Evolutionary conservation across 352 stramenopile species (phyloP).

Genomic region (Globisporangium spinosum): DNA sequence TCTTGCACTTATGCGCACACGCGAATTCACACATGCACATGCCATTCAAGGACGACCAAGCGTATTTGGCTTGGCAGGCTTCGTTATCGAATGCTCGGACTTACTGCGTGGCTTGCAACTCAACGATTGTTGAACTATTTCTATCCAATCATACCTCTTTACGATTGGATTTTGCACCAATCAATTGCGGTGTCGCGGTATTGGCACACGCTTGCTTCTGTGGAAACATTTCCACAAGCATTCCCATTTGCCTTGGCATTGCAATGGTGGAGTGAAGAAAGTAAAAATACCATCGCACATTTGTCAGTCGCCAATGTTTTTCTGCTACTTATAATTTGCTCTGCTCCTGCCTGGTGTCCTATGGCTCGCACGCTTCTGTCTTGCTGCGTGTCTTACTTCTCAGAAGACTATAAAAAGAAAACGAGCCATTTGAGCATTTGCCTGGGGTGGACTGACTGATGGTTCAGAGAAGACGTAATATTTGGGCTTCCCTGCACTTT

Average conservation of each 20-base stretch:
- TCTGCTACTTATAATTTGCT: neutral
- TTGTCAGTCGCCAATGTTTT: neutral
- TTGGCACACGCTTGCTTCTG: neutral
- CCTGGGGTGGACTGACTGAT: neutral
- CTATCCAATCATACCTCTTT: neutral
- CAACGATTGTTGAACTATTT: neutral
- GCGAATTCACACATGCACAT: neutral
- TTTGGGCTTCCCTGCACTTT: constrained; percentile 3
- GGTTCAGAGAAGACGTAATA: constrained; percentile 1
- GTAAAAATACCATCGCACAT: neutral
- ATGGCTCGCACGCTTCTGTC: neutral
- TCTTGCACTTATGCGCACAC: neutral
- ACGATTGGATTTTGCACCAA: neutral
- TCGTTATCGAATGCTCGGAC: neutral
- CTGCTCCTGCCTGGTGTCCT: neutral
- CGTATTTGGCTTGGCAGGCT: neutral
- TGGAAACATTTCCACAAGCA: neutral
- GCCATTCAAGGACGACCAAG: neutral
- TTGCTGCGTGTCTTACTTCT: neutral
- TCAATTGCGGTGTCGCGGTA: neutral
- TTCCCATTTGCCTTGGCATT: neutral
- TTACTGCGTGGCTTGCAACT: neutral
- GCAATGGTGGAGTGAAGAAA: neutral
- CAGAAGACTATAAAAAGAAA: constrained; percentile 9
- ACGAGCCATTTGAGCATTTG: neutral